These are phyloP conservation scores for Oryza meyeriana DNA, from an alignment of 176 grass and related monocot species.

Conservation along the genomic window DNA sequence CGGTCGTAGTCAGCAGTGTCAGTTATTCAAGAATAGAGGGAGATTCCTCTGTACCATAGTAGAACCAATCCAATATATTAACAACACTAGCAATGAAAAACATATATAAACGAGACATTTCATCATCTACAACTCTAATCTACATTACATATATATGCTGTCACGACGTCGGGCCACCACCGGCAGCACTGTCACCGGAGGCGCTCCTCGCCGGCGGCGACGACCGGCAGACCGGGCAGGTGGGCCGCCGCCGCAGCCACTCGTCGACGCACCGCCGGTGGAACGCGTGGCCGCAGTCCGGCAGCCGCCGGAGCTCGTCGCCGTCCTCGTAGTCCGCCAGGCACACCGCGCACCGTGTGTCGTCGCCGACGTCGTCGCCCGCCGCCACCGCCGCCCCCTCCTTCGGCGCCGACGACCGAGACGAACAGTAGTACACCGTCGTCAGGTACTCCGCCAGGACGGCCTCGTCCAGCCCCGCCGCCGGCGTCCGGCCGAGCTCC, in stretches of 20 bases:
- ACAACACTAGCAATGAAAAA: no score
- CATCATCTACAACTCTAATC: no score
- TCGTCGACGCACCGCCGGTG: conserved; percentile 51
- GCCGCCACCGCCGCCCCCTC: background rate
- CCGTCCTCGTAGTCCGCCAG: conserved; percentile 36
- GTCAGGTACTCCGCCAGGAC: conserved; percentile 28
- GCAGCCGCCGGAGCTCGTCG: conserved; percentile 45
- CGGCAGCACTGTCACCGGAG: background rate
- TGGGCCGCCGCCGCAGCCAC: conserved; percentile 47
- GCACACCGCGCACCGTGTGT: conserved; percentile 40
- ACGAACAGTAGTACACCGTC: conserved; percentile 11
- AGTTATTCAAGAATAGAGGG: no score
- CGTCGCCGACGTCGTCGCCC: background rate
- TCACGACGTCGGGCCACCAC: no score
- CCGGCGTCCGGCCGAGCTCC: background rate
- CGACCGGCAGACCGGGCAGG: conserved; percentile 60
- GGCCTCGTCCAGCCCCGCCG: conserved; percentile 19
- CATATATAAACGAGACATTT: no score
- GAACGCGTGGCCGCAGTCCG: conserved; percentile 54
- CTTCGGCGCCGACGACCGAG: background rate
- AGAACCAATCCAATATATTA: no score
- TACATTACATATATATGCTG: no score
- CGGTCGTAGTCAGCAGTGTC: no score
- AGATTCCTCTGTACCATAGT: no score
- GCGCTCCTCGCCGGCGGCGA: background rate